Base-by-base conservation (phyloP, 2,329 filamentous ascomycete genomes). In the Amauroascus verrucosus region DNA sequence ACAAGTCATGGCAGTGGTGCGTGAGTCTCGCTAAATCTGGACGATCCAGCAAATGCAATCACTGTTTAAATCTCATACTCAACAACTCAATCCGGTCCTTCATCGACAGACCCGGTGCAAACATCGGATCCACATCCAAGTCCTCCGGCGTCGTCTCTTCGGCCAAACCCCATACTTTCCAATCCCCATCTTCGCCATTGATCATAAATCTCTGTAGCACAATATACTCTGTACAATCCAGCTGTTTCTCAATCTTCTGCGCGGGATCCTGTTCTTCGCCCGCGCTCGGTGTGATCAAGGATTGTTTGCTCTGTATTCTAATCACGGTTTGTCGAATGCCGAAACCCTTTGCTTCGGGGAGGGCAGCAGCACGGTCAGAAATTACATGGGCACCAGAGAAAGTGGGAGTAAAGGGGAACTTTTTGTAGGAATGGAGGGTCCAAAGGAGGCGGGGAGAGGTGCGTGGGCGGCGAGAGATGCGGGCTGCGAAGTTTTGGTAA, bases 101-200 rank as follows among this genome's bases (percentile, higher is more conserved):
- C 14, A 69, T 40, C 8, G 65, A 61, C 53, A 72, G 40, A 1
- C 67, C 67, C 3, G 61, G 55, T 14, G 62, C 62, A 60, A 72
- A 72, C 54, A 62, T 60, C 1, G 69, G 68, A 53, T 54, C 55
- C 14, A 48, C 67, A 26, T 63, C 59, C 16, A 75, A 56, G 53
- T 69, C 65, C 13, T 69, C 61, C 47, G 73, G 45, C 16, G 64
- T 70, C 6, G 69, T 74, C 55, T 74, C 71, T 26, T 67, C 67
- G 44, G 69, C 61, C 53, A 70, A 69, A 2, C 76, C 76, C 76
- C 76, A 78, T 48, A 77, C 62, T 57, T 69, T 72, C 76, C 76
- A 79, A 14, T 67, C 62, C 11, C 66, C 65, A 38, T 72, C 64
- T 55, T 70, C 64, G 7, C 72, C 70, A 28, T 65, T 65, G 61